Conservation (phyloP, 441 rosid genomes). For the Corymbia citriodora region DNA sequence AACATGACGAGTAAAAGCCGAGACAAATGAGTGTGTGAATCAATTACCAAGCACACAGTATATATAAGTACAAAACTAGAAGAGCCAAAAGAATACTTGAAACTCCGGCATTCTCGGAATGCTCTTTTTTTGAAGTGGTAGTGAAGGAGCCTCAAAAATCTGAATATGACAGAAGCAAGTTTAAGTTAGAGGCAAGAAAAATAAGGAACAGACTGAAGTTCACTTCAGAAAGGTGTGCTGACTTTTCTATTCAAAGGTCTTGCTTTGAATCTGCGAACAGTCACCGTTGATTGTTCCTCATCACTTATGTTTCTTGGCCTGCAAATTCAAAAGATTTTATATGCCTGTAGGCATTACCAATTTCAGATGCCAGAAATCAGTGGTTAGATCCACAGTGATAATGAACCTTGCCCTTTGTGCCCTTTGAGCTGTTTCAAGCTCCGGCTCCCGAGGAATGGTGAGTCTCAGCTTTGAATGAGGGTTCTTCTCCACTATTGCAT, state of each 20-base stretch:
- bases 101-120: conserved; percentile 71
- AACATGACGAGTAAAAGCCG: background rate
- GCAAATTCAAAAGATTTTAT: conserved; percentile 18
- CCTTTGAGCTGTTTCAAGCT: conserved; percentile 80
- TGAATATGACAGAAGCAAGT: conserved; percentile 22
- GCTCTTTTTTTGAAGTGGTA: conserved; percentile 69
- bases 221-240: conserved; percentile 10
- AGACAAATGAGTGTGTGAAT: conserved; percentile 1
- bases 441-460: conserved; percentile 93
- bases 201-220: background rate
- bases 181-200: conserved; percentile 1
- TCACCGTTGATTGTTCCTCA: conserved; percentile 27
- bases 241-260: conserved; percentile 92
- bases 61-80: background rate
- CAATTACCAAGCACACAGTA: background rate
- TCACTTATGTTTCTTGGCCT: conserved; percentile 56
- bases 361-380: background rate
- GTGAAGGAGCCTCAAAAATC: conserved; percentile 83
- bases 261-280: conserved; percentile 67
- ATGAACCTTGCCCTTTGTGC: conserved; percentile 72
- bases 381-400: background rate
- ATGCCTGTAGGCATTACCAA: background rate
- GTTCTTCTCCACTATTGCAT: conserved; percentile 32
- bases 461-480: conserved; percentile 38
- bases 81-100: conserved; percentile 15